Percentiles rank a stretch among this genome's conserved stretches.
Conservation (phyloP, 208 protist species). For the Crithidia mellificae region DNA sequence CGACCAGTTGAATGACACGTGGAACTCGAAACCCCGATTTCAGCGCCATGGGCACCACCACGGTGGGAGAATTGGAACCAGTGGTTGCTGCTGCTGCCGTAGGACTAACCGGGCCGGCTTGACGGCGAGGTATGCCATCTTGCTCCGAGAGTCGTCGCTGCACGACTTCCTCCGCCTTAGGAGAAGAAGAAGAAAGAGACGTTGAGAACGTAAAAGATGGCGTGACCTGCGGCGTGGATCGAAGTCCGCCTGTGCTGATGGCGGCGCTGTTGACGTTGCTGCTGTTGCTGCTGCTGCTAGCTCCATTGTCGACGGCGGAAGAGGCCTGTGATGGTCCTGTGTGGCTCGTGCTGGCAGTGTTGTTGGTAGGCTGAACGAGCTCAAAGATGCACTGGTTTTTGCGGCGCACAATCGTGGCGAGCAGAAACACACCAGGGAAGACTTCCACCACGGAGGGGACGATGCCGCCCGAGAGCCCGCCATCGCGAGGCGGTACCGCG, state of each 20-base stretch:
- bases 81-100: background rate
- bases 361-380: constrained; percentile 30
- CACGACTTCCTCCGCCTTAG: too few species aligned
- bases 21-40: constrained; percentile 47
- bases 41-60: constrained; percentile 22
- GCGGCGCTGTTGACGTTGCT: too few species aligned
- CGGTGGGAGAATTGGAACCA: background rate
- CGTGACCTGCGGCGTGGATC: too few species aligned
- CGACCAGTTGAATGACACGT: constrained; percentile 54
- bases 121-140: constrained; percentile 4
- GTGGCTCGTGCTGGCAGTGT: background rate
- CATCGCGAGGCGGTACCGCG: constrained; percentile 18
- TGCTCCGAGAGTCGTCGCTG: too few species aligned
- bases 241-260: too few species aligned
- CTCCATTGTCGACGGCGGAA: background rate
- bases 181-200: too few species aligned
- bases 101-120: background rate
- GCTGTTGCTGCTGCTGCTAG: background rate
- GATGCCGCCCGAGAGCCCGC: background rate
- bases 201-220: too few species aligned
- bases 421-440: constrained; percentile 46
- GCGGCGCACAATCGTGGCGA: constrained; percentile 49
- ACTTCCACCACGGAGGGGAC: constrained; percentile 46
- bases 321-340: background rate
- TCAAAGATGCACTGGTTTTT: constrained; percentile 68